Evolutionary conservation across 441 rosid genomes (phyloP).

Genomic region (Jatropha podagrica): DNA sequence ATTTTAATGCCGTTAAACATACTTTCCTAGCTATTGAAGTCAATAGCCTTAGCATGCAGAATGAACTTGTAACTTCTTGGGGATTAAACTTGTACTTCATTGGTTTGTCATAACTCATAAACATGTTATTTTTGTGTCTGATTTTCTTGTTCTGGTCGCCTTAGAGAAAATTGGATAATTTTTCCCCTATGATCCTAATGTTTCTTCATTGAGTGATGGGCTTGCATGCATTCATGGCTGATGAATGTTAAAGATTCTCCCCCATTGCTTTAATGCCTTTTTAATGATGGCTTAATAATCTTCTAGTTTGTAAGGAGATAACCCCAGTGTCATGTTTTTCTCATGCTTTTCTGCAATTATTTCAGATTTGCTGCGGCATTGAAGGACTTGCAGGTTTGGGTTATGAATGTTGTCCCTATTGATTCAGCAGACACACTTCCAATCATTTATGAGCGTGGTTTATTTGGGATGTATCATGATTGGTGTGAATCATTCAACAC

Average conservation of each 20-base stretch:
- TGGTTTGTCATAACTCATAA: neutral
- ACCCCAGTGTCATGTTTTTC: neutral
- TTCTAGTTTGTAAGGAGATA: neutral
- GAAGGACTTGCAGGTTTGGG: constrained; percentile 81
- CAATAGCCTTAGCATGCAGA: neutral
- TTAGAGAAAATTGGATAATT: neutral
- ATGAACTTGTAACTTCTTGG: neutral
- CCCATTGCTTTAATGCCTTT: neutral
- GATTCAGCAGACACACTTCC: constrained; percentile 92
- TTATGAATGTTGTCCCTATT: constrained; percentile 81
- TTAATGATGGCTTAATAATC: neutral
- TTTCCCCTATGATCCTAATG: neutral
- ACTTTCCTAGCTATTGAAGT: neutral
- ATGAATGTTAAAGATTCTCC: neutral
- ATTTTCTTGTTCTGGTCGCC: neutral
- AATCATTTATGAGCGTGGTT: constrained; percentile 85
- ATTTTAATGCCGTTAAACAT: neutral
- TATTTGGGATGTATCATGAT: constrained; percentile 90
- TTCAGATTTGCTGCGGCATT: constrained; percentile 84
- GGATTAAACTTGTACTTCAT: neutral
- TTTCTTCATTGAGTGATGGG: neutral
- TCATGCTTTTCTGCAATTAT: constrained; percentile 34
- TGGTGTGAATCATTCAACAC: constrained; percentile 97
- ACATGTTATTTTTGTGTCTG: neutral
- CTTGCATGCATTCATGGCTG: no score